Conservation (phyloP, 2,329 filamentous ascomycete genomes). For the Daldinia eschscholtzii region DNA sequence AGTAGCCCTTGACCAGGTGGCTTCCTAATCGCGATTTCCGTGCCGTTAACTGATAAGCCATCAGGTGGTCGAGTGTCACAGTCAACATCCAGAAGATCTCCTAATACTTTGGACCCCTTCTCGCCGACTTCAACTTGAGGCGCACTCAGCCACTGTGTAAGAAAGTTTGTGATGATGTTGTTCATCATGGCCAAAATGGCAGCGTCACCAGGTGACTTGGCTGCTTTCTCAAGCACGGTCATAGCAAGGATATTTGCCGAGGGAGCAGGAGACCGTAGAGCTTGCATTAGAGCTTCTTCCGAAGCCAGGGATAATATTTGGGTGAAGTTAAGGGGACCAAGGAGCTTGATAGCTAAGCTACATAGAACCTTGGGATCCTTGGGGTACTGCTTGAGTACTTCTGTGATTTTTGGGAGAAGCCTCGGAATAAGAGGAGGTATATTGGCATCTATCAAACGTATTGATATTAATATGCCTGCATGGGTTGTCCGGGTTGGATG, state of each 20-base stretch:
- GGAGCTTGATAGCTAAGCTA: slow-evolving; percentile 67
- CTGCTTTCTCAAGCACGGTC: slow-evolving; percentile 68
- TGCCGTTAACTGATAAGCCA: slow-evolving; percentile 51
- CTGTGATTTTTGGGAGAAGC: slow-evolving; percentile 66
- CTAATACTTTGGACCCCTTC: slow-evolving; percentile 63
- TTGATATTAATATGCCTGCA: background rate
- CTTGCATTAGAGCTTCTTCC: slow-evolving; percentile 63
- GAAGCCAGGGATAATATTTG: slow-evolving; percentile 66
- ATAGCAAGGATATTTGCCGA: slow-evolving; percentile 71
- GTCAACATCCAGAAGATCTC: slow-evolving; percentile 68
- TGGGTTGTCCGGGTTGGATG: background rate
- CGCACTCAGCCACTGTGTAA: slow-evolving; percentile 66
- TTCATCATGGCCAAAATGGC: slow-evolving; percentile 65
- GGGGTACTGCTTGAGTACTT: slow-evolving; percentile 64
- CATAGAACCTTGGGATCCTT: slow-evolving; percentile 65
- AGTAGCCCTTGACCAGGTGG: slow-evolving; percentile 64
- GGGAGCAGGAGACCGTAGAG: slow-evolving; percentile 66
- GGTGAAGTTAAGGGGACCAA: slow-evolving; percentile 65
- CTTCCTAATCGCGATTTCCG: slow-evolving; percentile 56
- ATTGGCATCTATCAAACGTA: slow-evolving; percentile 60
- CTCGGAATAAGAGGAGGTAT: slow-evolving; percentile 64
- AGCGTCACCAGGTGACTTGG: slow-evolving; percentile 61
- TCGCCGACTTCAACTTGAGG: slow-evolving; percentile 69
- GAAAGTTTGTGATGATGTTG: slow-evolving; percentile 61
- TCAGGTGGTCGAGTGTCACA: slow-evolving; percentile 57